phyloP scores from a whole-genome alignment of 1,139 yeast genomes.

The Debaryomyces nepalensis region DNA sequence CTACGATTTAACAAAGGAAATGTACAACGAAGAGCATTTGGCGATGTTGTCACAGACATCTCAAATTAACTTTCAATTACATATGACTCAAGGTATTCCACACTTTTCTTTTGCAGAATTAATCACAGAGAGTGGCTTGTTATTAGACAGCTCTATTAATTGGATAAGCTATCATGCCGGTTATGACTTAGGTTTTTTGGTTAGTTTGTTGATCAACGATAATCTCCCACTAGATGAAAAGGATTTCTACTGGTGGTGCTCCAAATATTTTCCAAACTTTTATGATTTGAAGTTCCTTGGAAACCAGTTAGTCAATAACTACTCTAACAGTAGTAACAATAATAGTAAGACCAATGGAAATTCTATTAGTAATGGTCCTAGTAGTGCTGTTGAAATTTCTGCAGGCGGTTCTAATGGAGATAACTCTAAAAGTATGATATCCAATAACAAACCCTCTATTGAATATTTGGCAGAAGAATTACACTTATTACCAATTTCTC shows the following conservation, averaged over 20 bases:
- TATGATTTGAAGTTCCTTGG: slow-evolving; percentile 86
- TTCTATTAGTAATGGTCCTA: slow-evolving; percentile 13
- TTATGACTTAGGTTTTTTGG: slow-evolving; percentile 89
- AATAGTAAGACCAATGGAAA: slow-evolving; percentile 5
- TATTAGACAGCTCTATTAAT: slow-evolving; percentile 70
- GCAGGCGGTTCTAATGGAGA: slow-evolving; percentile 23
- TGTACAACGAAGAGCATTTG: slow-evolving; percentile 85
- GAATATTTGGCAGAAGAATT: slow-evolving; percentile 62
- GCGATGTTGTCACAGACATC: slow-evolving; percentile 68
- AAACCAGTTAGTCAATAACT: slow-evolving; percentile 47
- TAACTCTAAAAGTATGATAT: slow-evolving; percentile 15
- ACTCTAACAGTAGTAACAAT: slow-evolving; percentile 16
- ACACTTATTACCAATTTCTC: slow-evolving; percentile 56
- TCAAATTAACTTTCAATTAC: slow-evolving; percentile 81
- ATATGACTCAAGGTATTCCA: slow-evolving; percentile 79
- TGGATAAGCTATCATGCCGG: slow-evolving; percentile 97
- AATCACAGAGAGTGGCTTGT: slow-evolving; percentile 83
- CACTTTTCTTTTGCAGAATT: slow-evolving; percentile 82
- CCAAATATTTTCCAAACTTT: slow-evolving; percentile 76
- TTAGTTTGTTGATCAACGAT: slow-evolving; percentile 75
- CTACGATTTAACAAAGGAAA: slow-evolving; percentile 75
- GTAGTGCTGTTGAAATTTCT: slow-evolving; percentile 17
- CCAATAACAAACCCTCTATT: slow-evolving; percentile 47
- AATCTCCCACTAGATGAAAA: slow-evolving; percentile 81
- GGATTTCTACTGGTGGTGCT: slow-evolving; percentile 76